Percentiles rank a stretch among this genome's conserved stretches.
Evolutionary conservation across 2,329 filamentous ascomycete genomes (phyloP).

Genomic region (Rosellinia necatrix): DNA sequence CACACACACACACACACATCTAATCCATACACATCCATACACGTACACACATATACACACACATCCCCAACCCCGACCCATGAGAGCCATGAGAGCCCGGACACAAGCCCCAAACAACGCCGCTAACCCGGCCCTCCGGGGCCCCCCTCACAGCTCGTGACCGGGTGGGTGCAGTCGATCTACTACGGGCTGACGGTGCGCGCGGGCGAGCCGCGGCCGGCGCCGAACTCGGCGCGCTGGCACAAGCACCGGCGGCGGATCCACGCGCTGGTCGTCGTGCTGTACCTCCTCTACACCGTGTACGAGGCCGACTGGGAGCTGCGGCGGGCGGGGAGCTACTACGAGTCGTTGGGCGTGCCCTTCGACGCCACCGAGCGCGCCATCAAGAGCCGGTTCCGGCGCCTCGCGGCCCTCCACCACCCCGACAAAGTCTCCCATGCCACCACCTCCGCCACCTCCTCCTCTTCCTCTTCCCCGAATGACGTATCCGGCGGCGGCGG

Average conservation of each 20-base stretch:
- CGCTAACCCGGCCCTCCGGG: background rate
- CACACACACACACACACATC: background rate
- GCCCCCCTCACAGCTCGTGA: conserved; percentile 65
- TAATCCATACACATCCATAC: too few relatives aligned
- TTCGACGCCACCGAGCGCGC: conserved; percentile 71
- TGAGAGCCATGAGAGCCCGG: too few relatives aligned
- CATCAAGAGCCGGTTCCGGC: conserved; percentile 83
- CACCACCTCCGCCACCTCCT: background rate
- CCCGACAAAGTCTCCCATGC: conserved; percentile 74
- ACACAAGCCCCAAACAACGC: too few relatives aligned
- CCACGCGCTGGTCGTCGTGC: conserved; percentile 78
- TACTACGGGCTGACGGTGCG: conserved; percentile 90
- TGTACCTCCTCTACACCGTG: conserved; percentile 89
- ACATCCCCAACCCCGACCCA: background rate
- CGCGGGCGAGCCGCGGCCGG: conserved; percentile 81
- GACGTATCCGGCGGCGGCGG: too few relatives aligned
- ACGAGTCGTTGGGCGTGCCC: conserved; percentile 74
- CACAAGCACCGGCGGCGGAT: conserved; percentile 78
- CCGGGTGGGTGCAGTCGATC: conserved; percentile 75
- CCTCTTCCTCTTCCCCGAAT: conserved; percentile 26
- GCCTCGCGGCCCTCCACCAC: conserved; percentile 72
- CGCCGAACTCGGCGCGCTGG: conserved; percentile 69
- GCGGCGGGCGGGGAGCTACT: conserved; percentile 74
- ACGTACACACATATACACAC: too few relatives aligned
- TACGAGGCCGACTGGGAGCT: conserved; percentile 89